Percentiles rank a stretch among this genome's conserved stretches.
Conservation (phyloP, 495 filamentous ascomycete genomes). For the Xylaria acuta region DNA sequence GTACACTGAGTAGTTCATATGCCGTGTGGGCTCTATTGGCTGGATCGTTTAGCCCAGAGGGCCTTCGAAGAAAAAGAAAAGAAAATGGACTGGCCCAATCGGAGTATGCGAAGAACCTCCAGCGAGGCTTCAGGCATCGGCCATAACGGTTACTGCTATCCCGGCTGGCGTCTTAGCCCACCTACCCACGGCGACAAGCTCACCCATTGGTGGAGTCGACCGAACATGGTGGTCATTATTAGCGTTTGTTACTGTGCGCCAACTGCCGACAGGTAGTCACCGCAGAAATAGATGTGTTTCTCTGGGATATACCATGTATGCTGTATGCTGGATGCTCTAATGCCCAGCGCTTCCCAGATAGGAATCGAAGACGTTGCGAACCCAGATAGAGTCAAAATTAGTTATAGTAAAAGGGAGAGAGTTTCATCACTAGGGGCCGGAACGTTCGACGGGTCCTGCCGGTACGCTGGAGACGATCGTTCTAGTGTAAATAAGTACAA, state of each 20-base stretch:
- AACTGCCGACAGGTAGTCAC: slow-evolving; percentile 22
- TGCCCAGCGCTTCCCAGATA: neutral
- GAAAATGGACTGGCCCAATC: slow-evolving; percentile 11
- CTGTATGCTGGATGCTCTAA: neutral
- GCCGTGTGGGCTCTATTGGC: neutral
- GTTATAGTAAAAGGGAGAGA: neutral
- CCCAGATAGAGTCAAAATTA: neutral
- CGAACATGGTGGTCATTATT: slow-evolving; percentile 18
- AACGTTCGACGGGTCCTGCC: slow-evolving; percentile 8
- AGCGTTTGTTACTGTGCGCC: slow-evolving; percentile 10
- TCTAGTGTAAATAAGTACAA: neutral
- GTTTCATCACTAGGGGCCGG: neutral
- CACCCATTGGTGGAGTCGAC: slow-evolving; percentile 3
- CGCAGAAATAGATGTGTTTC: neutral
- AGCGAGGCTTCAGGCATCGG: slow-evolving; percentile 10
- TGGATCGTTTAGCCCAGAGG: neutral
- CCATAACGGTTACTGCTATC: slow-evolving; percentile 5
- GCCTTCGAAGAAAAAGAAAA: neutral
- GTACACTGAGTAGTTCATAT: neutral
- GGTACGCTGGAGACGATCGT: neutral
- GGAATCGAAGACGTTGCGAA: neutral
- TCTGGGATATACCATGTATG: slow-evolving; percentile 18
- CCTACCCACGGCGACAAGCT: neutral
- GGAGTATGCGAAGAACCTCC: neutral
- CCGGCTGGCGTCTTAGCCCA: neutral